Evolutionary conservation across 23 red algal genomes (phyloP).

Genomic region (Cyanidium caldarium): DNA sequence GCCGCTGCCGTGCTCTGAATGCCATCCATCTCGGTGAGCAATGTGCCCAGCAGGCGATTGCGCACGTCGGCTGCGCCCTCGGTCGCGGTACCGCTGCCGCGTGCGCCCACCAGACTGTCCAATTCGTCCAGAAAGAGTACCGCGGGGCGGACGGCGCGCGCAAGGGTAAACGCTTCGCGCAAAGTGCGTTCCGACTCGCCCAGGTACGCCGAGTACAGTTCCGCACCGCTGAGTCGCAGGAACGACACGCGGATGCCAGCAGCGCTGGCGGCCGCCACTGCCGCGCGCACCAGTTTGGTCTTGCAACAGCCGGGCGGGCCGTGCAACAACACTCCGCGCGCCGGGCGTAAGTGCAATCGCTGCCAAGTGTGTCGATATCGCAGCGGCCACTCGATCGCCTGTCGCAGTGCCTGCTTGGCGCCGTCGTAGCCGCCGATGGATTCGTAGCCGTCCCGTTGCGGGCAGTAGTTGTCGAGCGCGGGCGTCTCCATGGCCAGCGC

Average conservation of each 20-base stretch:
- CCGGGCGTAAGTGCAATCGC: conserved; percentile 24
- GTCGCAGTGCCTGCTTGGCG: conserved; percentile 36
- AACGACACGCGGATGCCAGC: conserved; percentile 13
- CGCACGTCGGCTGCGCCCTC: conserved; percentile 6
- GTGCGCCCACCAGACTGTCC: conserved; percentile 13
- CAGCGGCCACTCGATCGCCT: conserved; percentile 67
- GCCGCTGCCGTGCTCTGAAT: conserved; percentile 6
- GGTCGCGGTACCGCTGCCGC: neutral
- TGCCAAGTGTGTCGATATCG: conserved; percentile 13
- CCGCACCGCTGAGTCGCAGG: conserved; percentile 34
- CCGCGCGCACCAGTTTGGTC: conserved; percentile 53
- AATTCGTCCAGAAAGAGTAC: conserved; percentile 96
- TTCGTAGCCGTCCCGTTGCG: conserved; percentile 5
- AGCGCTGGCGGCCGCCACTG: conserved; percentile 11
- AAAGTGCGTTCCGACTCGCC: conserved; percentile 64
- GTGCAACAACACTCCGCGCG: conserved; percentile 64
- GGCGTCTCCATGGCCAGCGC: neutral
- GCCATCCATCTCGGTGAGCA: conserved; percentile 38
- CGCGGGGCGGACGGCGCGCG: conserved; percentile 31
- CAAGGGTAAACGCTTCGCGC: conserved; percentile 41
- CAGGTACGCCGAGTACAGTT: conserved; percentile 58
- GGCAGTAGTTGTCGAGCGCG: neutral
- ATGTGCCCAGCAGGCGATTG: conserved; percentile 10
- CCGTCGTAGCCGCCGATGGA: conserved; percentile 29
- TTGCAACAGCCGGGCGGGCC: conserved; percentile 86